These are phyloP conservation scores for Brettanomyces custersianus DNA, from an alignment of 805 yeast species.

Conservation along the genomic window DNA sequence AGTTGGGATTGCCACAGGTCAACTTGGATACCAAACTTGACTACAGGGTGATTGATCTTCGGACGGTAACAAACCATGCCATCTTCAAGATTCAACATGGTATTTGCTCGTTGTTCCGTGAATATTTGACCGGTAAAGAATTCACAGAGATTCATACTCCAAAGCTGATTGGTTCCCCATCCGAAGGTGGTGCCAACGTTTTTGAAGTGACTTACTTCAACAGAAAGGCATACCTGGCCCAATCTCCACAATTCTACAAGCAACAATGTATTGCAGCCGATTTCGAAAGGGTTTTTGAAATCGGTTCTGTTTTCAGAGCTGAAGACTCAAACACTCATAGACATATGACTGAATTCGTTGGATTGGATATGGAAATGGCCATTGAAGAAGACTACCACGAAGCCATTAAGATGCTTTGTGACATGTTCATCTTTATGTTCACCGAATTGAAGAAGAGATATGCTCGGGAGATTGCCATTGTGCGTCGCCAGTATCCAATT, in stretches of 20 bases:
- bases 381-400: constrained; percentile 98
- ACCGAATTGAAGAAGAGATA: constrained; percentile 72
- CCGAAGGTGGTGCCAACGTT: constrained; percentile 97
- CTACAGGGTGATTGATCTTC: constrained; percentile 88
- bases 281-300: constrained; percentile 91
- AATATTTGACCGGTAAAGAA: constrained; percentile 56
- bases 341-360: constrained; percentile 98
- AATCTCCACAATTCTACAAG: constrained; percentile 96
- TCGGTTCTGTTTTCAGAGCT: constrained; percentile 98
- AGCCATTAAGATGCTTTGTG: constrained; percentile 49
- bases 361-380: constrained; percentile 96
- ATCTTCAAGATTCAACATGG: constrained; percentile 91
- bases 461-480: constrained; percentile 76
- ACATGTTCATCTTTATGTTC: constrained; percentile 81
- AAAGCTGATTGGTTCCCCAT: constrained; percentile 87
- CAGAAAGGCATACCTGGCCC: constrained; percentile 88
- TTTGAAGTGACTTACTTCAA: constrained; percentile 92
- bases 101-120: constrained; percentile 81
- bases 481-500: constrained; percentile 92
- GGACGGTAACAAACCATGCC: constrained; percentile 97
- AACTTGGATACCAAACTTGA: constrained; percentile 95
- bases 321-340: constrained; percentile 99
- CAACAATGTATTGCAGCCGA: constrained; percentile 98
- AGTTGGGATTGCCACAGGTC: constrained; percentile 83
- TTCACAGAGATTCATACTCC: constrained; percentile 96